These are phyloP conservation scores for Pseudofabraea citricarpa DNA, from an alignment of 2,329 filamentous ascomycete genomes.

Conservation along the genomic window DNA sequence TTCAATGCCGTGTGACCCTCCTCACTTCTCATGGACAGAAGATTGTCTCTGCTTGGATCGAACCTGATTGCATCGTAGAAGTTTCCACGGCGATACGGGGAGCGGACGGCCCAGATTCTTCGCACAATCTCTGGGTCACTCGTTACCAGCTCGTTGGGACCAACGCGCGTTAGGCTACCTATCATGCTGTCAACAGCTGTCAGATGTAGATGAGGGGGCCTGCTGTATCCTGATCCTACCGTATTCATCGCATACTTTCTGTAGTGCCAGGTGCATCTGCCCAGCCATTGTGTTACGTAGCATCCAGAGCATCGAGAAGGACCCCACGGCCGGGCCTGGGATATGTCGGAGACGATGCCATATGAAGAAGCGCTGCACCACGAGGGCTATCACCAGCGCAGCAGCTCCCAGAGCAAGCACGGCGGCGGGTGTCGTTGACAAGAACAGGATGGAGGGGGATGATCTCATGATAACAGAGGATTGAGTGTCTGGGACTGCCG, in stretches of 20 bases:
- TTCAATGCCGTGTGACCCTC: conserved; percentile 36
- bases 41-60: conserved; percentile 46
- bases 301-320: background rate
- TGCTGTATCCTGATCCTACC: background rate
- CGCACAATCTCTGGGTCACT: conserved; percentile 35
- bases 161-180: conserved; percentile 34
- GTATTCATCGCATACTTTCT: conserved; percentile 6
- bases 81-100: conserved; percentile 30
- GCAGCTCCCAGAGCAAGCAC: background rate
- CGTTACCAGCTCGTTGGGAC: conserved; percentile 34
- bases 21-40: conserved; percentile 45
- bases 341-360: background rate
- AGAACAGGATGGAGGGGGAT: background rate
- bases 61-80: conserved; percentile 47
- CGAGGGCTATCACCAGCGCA: background rate
- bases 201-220: background rate
- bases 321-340: background rate
- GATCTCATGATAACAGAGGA: no score
- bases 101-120: conserved; percentile 32
- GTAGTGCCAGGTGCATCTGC: background rate
- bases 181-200: background rate
- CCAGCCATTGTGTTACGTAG: background rate
- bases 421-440: background rate
- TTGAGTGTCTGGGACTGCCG: no score
- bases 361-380: background rate